Evolutionary conservation across 148 eudicot species (phyloP), one percentile per base, ranked within the genome.

Genomic region (Heliosperma pusillum): DNA sequence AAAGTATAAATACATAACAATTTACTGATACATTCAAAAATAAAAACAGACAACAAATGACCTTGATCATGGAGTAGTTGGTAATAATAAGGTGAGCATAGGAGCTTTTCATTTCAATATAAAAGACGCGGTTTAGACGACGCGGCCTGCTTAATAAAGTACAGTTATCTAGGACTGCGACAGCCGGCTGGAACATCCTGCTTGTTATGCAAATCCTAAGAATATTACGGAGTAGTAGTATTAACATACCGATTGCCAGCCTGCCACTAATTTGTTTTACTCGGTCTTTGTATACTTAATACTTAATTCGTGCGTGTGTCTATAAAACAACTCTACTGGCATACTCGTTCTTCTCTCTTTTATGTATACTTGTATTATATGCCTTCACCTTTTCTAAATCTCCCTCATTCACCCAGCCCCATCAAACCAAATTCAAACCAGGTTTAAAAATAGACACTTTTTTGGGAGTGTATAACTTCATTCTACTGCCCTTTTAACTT

Each of bases 341-440:
- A 47, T 74, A 50, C 70, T 50, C 70, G 42, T 74, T 63, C 70
- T n/a, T 2, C 60, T 27, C 77, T 74, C 69, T 62, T 24, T 17
- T 15, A 16, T 13, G 8, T 30, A 0, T 26, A 27, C 0, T 2
- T 16, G 2, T 24, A 22, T 8, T 16, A 2, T 24, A 22, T 8
- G 26, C 42, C 11, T 24, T 19, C 70, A 74, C 70, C 61, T 64
- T 69, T 62, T 45, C 13, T 7, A 2, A 11, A 19, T 57, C 8
- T 4, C 27, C 10, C 65, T 21, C 58, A 44, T 36, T 24, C 29
- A 5, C 45, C 19, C 22, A 55, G 17, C 36, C 16, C 69, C 3
- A 20, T 42, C 26, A 7, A 20, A 16, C 9, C 2, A 22, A 50
- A 2, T 50, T 36, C 42, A 36, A 36, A 36, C 42, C n/a, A n/a